These are phyloP conservation scores for Kodamaea sp. DNA, from an alignment of 1,139 yeast species.

Conservation along the genomic window DNA sequence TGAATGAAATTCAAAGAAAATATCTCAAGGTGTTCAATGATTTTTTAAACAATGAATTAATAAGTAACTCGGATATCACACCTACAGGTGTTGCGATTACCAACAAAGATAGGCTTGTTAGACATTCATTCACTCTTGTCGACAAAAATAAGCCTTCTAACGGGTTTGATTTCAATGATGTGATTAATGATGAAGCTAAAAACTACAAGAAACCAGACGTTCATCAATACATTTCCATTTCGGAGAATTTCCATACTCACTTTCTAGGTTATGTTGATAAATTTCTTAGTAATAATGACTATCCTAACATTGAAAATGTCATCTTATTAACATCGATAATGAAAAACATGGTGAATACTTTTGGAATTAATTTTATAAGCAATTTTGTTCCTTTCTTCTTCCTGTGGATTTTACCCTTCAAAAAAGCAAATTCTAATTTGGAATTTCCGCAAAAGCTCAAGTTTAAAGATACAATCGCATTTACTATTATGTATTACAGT, in stretches of 20 bases:
- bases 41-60: conserved; percentile 34
- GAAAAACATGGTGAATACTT: conserved; percentile 27
- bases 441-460: conserved; percentile 15
- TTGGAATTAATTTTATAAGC: conserved; percentile 46
- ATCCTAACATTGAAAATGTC: conserved; percentile 22
- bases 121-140: conserved; percentile 8
- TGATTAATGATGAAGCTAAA: conserved; percentile 16
- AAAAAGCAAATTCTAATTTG: conserved; percentile 6
- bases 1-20: conserved; percentile 29
- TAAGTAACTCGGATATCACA: conserved; percentile 1
- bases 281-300: conserved; percentile 24
- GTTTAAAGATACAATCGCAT: conserved; percentile 36
- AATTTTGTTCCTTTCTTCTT: conserved; percentile 48
- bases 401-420: conserved; percentile 38
- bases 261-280: conserved; percentile 34
- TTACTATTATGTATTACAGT: conserved; percentile 25
- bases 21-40: conserved; percentile 33
- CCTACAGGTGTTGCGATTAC: background rate
- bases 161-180: conserved; percentile 8
- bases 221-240: conserved; percentile 34
- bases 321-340: conserved; percentile 25
- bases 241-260: conserved; percentile 35
- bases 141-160: conserved; percentile 4
- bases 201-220: conserved; percentile 34
- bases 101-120: background rate